Percentiles rank a stretch among this genome's conserved stretches.
phyloP scores from a whole-genome alignment of 2,329 filamentous ascomycete species.

The Colletotrichum theobromicola region DNA sequence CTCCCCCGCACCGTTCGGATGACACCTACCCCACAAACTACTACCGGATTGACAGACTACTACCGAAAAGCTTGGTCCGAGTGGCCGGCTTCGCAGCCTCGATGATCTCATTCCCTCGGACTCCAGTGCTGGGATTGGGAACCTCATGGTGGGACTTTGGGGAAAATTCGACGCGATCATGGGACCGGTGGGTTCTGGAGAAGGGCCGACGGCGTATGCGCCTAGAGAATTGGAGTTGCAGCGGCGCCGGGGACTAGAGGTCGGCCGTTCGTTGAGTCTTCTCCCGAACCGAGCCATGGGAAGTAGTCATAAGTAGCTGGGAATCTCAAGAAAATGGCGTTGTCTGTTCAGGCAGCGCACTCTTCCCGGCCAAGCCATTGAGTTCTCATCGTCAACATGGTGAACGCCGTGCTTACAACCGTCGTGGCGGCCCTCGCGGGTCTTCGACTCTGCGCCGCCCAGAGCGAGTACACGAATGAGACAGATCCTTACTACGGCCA shows the following conservation, averaged over 20 bases:
- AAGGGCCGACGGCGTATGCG: background rate
- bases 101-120: background rate
- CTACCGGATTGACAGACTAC: background rate
- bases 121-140: background rate
- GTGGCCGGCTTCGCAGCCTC: background rate
- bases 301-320: background rate
- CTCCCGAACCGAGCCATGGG: background rate
- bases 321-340: background rate
- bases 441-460: background rate
- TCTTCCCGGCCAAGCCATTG: background rate
- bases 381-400: background rate
- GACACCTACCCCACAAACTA: background rate
- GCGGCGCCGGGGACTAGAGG: background rate
- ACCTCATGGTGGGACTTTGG: background rate
- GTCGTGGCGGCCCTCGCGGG: background rate
- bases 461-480: background rate
- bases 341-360: background rate
- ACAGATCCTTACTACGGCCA: conserved; percentile 4
- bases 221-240: background rate
- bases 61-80: background rate
- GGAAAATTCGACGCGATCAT: background rate
- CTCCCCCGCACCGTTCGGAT: background rate
- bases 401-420: background rate
- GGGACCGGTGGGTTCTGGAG: background rate
- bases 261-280: background rate